Conservation (phyloP, 2,329 filamentous ascomycete species). For the Septoria linicola region DNA sequence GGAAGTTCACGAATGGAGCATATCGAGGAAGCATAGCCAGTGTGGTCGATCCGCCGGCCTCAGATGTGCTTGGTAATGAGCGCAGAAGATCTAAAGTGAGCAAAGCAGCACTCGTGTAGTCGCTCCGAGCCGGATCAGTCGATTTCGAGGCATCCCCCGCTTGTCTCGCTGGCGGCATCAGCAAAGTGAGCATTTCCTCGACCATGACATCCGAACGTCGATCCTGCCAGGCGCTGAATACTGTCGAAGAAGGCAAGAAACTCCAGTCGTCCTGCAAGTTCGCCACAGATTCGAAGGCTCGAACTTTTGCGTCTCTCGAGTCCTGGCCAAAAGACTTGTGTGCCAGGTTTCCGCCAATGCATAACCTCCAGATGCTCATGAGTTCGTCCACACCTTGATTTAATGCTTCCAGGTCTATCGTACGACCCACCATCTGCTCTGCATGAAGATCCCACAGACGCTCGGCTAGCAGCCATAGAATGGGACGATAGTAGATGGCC, state of each 20-base stretch:
- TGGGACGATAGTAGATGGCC: constrained; percentile 9
- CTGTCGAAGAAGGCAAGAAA: constrained; percentile 21
- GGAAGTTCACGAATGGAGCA: constrained; percentile 2
- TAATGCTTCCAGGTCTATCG: neutral
- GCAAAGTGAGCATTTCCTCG: constrained; percentile 20
- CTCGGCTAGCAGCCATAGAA: constrained; percentile 15
- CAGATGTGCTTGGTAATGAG: neutral
- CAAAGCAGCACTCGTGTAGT: constrained; percentile 27
- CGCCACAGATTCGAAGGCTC: constrained; percentile 7
- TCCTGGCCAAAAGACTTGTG: constrained; percentile 5
- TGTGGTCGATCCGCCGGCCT: neutral
- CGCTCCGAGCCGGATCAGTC: constrained; percentile 8
- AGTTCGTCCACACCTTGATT: constrained; percentile 14
- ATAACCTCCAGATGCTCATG: constrained; percentile 22
- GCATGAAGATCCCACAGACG: constrained; percentile 9
- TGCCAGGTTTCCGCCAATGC: constrained; percentile 14
- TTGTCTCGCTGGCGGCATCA: constrained; percentile 11
- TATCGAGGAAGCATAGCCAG: neutral
- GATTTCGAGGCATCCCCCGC: neutral
- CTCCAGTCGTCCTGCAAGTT: constrained; percentile 18
- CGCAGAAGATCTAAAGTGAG: constrained; percentile 26
- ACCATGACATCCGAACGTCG: constrained; percentile 13
- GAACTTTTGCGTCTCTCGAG: neutral
- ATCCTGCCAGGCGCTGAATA: constrained; percentile 15
- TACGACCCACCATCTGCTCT: neutral